Conservation (phyloP, 225 moss, liverwort and hornwort genomes). For the Takakia lepidozioides region DNA sequence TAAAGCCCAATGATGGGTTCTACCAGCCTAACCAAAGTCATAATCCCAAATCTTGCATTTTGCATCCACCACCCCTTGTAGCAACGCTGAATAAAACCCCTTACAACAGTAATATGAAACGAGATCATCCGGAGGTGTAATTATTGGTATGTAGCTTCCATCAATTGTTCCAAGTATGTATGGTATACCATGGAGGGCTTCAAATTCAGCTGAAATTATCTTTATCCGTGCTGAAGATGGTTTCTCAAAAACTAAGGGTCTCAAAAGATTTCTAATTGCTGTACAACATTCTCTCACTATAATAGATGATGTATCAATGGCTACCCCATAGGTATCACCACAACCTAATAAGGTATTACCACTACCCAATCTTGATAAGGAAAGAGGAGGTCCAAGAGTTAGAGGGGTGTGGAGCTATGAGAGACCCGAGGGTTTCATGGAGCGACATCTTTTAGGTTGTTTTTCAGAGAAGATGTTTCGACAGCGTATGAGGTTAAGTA, state of each 20-base stretch:
- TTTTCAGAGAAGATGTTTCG: too few relatives aligned
- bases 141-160: too few relatives aligned
- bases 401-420: too few relatives aligned
- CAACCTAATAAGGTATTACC: neutral
- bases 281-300: conserved; percentile 3
- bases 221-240: conserved; percentile 1
- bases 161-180: conserved; percentile 1
- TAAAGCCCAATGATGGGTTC: conserved; percentile 3
- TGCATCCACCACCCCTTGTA: conserved; percentile 4
- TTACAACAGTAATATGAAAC: too few relatives aligned
- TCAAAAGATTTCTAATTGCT: neutral
- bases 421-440: too few relatives aligned
- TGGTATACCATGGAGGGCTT: neutral
- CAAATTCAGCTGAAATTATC: conserved; percentile 1
- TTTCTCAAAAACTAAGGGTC: conserved; percentile 1
- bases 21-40: too few relatives aligned
- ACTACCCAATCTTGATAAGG: neutral
- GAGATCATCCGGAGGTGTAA: too few relatives aligned
- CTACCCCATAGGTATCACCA: neutral
- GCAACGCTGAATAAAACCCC: neutral
- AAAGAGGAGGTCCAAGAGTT: too few relatives aligned
- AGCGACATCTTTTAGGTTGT: too few relatives aligned
- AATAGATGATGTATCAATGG: neutral
- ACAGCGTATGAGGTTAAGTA: too few relatives aligned
- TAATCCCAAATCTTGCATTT: too few relatives aligned